phyloP scores from a whole-genome alignment of 176 grass and related monocot genomes.

The Puccinellia tenuiflora region DNA sequence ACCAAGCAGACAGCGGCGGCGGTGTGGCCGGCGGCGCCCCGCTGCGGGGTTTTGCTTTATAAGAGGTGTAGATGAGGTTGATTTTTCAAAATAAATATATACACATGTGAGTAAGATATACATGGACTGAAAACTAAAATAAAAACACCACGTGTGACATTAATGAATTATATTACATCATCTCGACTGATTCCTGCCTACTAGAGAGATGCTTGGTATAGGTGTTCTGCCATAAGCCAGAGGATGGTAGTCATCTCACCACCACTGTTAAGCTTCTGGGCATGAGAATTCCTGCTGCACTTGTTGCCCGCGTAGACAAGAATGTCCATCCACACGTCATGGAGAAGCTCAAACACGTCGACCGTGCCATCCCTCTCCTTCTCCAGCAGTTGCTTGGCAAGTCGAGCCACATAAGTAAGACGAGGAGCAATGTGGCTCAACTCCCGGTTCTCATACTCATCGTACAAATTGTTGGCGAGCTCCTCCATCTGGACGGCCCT shows the following conservation, averaged over 20 bases:
- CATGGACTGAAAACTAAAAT: too few relatives aligned
- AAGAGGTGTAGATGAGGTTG: too few relatives aligned
- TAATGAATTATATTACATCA: background rate
- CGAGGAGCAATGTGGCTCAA: background rate
- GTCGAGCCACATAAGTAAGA: background rate
- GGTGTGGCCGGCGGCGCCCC: too few relatives aligned
- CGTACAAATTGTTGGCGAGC: background rate
- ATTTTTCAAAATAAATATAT: too few relatives aligned
- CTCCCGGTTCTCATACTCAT: background rate
- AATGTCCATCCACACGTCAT: background rate
- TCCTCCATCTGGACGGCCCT: background rate
- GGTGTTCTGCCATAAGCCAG: background rate
- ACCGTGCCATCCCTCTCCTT: background rate
- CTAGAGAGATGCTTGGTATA: background rate
- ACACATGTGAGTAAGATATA: too few relatives aligned
- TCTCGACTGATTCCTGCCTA: background rate
- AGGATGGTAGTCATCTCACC: background rate
- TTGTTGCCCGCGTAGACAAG: background rate
- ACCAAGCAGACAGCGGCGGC: too few relatives aligned
- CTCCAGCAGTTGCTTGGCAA: background rate
- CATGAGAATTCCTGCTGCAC: background rate
- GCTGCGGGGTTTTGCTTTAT: too few relatives aligned
- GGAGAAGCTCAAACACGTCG: background rate
- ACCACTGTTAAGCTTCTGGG: background rate
- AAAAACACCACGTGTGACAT: background rate